Conservation (phyloP, 805 yeast genomes). For the Ogataea trehalophila region DNA sequence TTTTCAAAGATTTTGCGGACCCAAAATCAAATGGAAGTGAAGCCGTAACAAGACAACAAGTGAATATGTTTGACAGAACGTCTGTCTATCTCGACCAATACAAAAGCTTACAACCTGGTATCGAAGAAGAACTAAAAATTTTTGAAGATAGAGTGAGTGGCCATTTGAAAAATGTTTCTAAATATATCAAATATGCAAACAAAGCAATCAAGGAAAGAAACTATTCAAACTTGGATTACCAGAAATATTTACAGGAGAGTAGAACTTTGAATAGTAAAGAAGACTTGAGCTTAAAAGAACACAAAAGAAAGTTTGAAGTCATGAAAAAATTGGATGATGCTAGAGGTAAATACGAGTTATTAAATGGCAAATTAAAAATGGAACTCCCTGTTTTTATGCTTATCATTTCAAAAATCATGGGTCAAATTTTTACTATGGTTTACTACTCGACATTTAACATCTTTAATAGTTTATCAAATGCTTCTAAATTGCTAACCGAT, state of each 20-base stretch:
- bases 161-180: slow-evolving; percentile 9
- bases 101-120: slow-evolving; percentile 10
- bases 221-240: slow-evolving; percentile 20
- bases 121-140: slow-evolving; percentile 12
- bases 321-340: slow-evolving; percentile 28
- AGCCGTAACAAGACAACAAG: slow-evolving; percentile 6
- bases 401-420: slow-evolving; percentile 29
- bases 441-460: slow-evolving; percentile 37
- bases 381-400: slow-evolving; percentile 44
- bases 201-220: slow-evolving; percentile 22
- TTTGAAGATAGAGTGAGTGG: slow-evolving; percentile 15
- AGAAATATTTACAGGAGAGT: slow-evolving; percentile 15
- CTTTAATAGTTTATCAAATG: slow-evolving; percentile 18
- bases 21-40: slow-evolving; percentile 8
- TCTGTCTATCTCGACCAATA: slow-evolving; percentile 9
- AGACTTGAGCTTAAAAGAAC: slow-evolving; percentile 35
- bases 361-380: slow-evolving; percentile 36
- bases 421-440: slow-evolving; percentile 29
- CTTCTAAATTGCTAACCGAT: slow-evolving; percentile 4
- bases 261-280: slow-evolving; percentile 17
- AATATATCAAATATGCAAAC: slow-evolving; percentile 14
- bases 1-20: slow-evolving; percentile 8
- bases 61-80: slow-evolving; percentile 7
- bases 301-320: slow-evolving; percentile 29
- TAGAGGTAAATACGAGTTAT: slow-evolving; percentile 32